Conservation (phyloP, 139 green algal genomes). For the Pseudopediastrum boryanum region DNA sequence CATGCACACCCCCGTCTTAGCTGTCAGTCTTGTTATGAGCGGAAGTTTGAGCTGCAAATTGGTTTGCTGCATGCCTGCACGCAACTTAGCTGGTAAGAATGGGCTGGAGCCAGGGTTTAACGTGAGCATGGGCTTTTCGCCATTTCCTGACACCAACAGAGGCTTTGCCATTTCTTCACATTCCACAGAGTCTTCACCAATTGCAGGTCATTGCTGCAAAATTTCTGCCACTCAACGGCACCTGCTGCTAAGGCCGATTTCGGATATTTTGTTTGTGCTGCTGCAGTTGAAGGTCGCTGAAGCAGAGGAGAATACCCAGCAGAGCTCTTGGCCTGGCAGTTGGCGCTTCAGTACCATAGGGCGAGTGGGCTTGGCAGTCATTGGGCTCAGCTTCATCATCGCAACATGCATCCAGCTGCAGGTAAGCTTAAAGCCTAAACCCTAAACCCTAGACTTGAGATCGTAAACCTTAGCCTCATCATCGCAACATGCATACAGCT, state of each 20-base stretch:
- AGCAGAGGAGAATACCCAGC: not conserved
- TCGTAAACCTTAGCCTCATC: not conserved
- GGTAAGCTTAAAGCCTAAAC: not conserved
- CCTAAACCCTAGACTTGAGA: not conserved
- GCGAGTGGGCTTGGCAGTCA: conserved; percentile 13
- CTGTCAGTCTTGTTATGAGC: too few relatives aligned
- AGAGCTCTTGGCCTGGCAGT: not conserved
- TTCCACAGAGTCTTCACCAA: not conserved
- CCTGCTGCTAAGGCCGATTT: conserved; percentile 7
- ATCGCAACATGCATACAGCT: not conserved
- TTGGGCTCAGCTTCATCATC: conserved; percentile 27
- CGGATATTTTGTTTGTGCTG: not conserved
- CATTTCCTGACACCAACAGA: too few relatives aligned
- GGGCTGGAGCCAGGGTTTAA: too few relatives aligned
- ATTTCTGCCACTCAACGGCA: not conserved
- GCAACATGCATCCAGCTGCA: conserved; percentile 39
- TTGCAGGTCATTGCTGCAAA: not conserved
- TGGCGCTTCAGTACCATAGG: not conserved
- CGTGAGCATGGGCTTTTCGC: too few relatives aligned
- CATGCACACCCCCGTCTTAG: too few relatives aligned
- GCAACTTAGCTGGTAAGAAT: too few relatives aligned
- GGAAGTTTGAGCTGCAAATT: too few relatives aligned
- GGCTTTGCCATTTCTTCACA: too few relatives aligned
- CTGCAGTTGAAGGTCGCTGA: not conserved
- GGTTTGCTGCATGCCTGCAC: too few relatives aligned